Base-by-base conservation (phyloP, 1,284 basidiomycete species). In the Ceratobasidium sp. region DNA sequence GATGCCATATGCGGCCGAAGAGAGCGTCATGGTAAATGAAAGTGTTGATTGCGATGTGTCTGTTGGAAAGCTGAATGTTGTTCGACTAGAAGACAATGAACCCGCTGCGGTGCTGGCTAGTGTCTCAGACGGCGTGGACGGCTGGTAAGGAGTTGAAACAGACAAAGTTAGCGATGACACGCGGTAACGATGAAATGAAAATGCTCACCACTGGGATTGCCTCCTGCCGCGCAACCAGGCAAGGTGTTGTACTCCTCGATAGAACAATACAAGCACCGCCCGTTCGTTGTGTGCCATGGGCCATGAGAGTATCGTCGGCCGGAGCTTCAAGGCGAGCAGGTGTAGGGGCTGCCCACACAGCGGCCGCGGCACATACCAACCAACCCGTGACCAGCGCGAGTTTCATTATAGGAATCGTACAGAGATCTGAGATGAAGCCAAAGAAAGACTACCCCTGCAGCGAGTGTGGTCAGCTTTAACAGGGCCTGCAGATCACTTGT, bases 331-430 rank as follows among this genome's bases (percentile, higher is more conserved):
- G 64, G 20, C 31, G 53, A 40, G 56, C 42, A 47, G 53, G 40
- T 55, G 20, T 38, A 34, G 64, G 64, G n/a, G 53, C 53, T 8
- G 64, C 64, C 64, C 64, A 53, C n/a, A 25, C 40, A 10, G 27
- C 52, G 1, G 34, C 29, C 31, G 53, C 64, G 22, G 52, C 29
- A 17, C 29, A n/a, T 5, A 68, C 20, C 6, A 54, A 27, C 52
- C 38, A 55, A 68, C 64, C 49, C 64, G 64, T 55, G 64, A 25
- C 42, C 64, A 68, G 64, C 53, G 52, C 64, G 53, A 68, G 64
- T 68, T 32, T 68, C 64, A 68, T 68, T 34, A n/a, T 35, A 31
- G 42, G 25, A 4, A 49, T 65, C 49, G 47, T 12, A 27, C 49
- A 38, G 53, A 31, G 38, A 17, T 40, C 38, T 7, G 7, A 7